Conservation (phyloP, 2,329 filamentous ascomycete genomes). For the Gyromitra esculenta region DNA sequence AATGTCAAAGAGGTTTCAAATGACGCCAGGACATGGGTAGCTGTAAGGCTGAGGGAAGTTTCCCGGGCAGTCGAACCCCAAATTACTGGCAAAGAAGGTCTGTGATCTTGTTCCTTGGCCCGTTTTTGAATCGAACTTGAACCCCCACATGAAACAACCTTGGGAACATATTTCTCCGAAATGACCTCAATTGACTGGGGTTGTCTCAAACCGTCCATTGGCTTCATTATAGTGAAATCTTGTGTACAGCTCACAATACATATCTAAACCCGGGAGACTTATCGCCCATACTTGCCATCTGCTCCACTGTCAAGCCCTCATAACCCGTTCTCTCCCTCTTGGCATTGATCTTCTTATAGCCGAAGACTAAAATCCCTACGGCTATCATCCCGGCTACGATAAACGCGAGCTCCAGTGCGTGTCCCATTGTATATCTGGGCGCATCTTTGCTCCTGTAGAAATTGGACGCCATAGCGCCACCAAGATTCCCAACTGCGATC, state of each 20-base stretch:
- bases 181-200: not conserved
- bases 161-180: conserved; percentile 32
- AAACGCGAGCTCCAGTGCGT: conserved; percentile 79
- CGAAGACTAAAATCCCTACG: conserved; percentile 67
- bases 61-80: conserved; percentile 1
- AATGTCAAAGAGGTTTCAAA: not conserved
- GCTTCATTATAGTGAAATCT: conserved; percentile 18
- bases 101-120: conserved; percentile 21
- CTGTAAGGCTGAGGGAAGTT: conserved; percentile 35
- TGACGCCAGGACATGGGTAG: conserved; percentile 7
- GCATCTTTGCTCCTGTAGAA: conserved; percentile 61
- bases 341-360: conserved; percentile 39
- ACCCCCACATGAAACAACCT: conserved; percentile 14
- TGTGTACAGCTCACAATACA: conserved; percentile 32
- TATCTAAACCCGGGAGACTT: conserved; percentile 38
- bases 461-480: conserved; percentile 59
- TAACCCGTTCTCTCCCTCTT: conserved; percentile 34
- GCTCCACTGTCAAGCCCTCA: conserved; percentile 27
- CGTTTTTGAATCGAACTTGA: conserved; percentile 32
- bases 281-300: conserved; percentile 43
- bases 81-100: conserved; percentile 16
- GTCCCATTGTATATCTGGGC: conserved; percentile 76
- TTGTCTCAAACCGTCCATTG: not conserved
- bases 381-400: conserved; percentile 76
- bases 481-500: conserved; percentile 59